A percentile compares a stretch with the other conserved stretches of the same genome.
Evolutionary conservation across 2,329 filamentous ascomycete genomes (phyloP).

Genomic region (Fusarium gaditjirri): DNA sequence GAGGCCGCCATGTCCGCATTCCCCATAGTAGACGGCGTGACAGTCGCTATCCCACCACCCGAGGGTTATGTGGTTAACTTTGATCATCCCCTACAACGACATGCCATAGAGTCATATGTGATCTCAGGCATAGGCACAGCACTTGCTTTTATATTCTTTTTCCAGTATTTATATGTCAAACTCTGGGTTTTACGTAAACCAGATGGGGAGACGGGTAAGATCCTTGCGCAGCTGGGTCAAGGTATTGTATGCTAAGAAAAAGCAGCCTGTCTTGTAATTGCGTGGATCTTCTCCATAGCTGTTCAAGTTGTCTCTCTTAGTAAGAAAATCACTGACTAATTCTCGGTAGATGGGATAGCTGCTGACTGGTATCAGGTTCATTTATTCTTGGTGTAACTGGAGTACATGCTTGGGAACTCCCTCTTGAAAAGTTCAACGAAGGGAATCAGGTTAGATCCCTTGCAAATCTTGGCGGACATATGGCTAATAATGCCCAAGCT

Average conservation of each 20-base stretch:
- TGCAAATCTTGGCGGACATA: rapidly evolving
- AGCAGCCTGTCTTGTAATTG: conserved; percentile 29
- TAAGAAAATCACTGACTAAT: background rate
- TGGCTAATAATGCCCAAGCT: conserved; percentile 26
- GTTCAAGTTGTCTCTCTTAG: conserved; percentile 31
- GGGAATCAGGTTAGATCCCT: conserved; percentile 13
- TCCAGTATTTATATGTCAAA: conserved; percentile 43
- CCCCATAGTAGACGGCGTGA: conserved; percentile 31
- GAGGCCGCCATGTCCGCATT: conserved; percentile 20
- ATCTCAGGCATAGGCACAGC: conserved; percentile 32
- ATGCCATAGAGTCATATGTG: conserved; percentile 35
- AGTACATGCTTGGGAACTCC: conserved; percentile 48
- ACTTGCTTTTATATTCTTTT: conserved; percentile 37
- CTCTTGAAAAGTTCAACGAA: conserved; percentile 30
- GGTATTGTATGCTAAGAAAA: background rate
- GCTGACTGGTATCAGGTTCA: conserved; percentile 8
- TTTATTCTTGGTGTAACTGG: conserved; percentile 37
- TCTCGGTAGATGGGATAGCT: no score
- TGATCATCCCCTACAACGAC: conserved; percentile 44
- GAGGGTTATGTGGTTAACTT: conserved; percentile 50
- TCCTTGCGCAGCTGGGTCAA: background rate
- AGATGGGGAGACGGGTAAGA: conserved; percentile 36
- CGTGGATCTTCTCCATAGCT: conserved; percentile 37
- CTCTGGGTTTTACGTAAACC: conserved; percentile 32
- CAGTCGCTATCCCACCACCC: conserved; percentile 41